These are phyloP conservation scores for Dictyostelium firmibasis DNA, from an alignment of 78 protist genomes.

Conservation along the genomic window DNA sequence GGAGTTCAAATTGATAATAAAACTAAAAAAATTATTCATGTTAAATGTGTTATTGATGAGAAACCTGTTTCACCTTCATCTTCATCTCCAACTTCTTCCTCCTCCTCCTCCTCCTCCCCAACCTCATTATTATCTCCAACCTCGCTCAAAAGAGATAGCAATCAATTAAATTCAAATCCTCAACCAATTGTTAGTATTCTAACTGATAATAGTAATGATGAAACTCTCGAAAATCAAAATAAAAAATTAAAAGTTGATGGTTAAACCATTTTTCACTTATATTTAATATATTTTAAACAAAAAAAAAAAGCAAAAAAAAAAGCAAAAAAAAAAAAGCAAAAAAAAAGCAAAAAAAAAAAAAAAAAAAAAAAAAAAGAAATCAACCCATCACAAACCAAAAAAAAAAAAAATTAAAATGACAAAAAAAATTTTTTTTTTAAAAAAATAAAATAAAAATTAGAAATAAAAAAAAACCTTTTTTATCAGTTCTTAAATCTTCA, in stretches of 20 bases:
- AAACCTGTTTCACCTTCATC: background rate
- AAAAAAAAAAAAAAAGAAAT: background rate
- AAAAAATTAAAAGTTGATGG: background rate
- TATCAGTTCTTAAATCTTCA: background rate
- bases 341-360: no score
- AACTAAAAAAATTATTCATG: conserved; percentile 40
- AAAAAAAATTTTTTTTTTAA: no score
- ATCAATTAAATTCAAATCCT: background rate
- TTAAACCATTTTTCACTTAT: background rate
- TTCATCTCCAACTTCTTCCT: background rate
- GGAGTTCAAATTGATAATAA: conserved; percentile 38
- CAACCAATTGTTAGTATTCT: background rate
- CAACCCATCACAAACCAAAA: background rate
- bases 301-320: no score
- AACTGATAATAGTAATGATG: background rate
- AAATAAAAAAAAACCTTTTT: no score
- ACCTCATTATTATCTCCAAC: background rate
- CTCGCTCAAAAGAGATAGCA: background rate
- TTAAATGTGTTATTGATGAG: conserved; percentile 25
- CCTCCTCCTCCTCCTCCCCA: background rate
- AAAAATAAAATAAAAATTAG: no score
- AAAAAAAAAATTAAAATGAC: background rate
- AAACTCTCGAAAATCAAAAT: background rate
- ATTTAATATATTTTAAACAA: no score
- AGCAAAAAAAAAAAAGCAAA: no score